Base-by-base conservation (phyloP, 2,329 filamentous ascomycete genomes). In the Escovopsis sp. region DNA sequence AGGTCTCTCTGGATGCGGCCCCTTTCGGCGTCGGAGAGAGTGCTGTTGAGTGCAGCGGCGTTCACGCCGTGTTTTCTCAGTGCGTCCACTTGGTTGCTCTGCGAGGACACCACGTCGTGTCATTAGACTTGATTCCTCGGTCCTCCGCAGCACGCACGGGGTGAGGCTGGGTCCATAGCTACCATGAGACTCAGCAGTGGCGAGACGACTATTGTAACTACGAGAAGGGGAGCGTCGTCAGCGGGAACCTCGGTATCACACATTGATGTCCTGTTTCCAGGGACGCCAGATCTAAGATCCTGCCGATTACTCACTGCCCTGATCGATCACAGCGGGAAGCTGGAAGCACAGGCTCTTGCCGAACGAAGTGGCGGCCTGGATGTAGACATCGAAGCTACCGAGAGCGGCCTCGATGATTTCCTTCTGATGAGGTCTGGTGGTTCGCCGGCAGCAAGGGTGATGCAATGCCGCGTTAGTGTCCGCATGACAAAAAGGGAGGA, bases 311-410 rank as follows among this genome's bases (percentile, higher is more conserved):
- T 54, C 65, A 87, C 84, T 86, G 49, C 89, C 89, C 58, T 80
- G 76, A 53, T 89, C 82, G 43, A 94, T 79, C 29, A 95, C 79
- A 20, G 88, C 88, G 8, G 88, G 88, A 1, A 95, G 70, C 58
- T 95, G 88, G 57, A 89, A 95, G 64, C 89, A 95, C 41, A 95
- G 61, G 54, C 85, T 93, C 61, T 95, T 95, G 35, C 88, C 89
- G 58, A 95, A 95, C 9, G 81, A 85, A 3, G 84, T 88, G 42
- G 84, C 84, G 37, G 89, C 89, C 61, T 95, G 89, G 1, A 96
- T 73, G 55, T 94, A 95, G 35, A 96, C 82, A 79, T 96, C 89
- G 47, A 88, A 72, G 13, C 85, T 82, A 43, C 82, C 76, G 8
- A 95, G 69, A 3, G 84, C 84, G 7, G 85, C 83, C 44, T 73